Base-by-base conservation (phyloP, 2,329 filamentous ascomycete species). In the Cladorrhinum sp. region DNA sequence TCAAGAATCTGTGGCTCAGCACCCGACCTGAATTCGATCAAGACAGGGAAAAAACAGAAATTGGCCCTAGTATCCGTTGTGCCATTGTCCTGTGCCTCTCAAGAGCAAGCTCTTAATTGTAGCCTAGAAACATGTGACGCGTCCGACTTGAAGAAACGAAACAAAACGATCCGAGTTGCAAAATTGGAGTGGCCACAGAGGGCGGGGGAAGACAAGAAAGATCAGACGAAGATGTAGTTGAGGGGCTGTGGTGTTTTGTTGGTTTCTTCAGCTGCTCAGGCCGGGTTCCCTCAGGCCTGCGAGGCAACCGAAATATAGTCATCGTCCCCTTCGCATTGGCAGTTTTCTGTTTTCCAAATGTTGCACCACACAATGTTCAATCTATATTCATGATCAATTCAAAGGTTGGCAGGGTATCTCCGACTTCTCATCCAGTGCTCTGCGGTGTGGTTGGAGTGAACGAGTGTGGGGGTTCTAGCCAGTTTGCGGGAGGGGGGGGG, bases 201-300 rank as follows among this genome's bases (percentile, higher is more conserved):
- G 32, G 4, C 22, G 20, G 52, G 24, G 27, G 27, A 54, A 54
- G 29, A 54, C 3, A 36, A 32, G 16, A 32, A 54, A 50, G 20
- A 50, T 50, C 49, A 50, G 49, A 50, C 25, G 49, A 50, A 56
- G 24, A 24, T 25, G 48, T 18, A 18, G 38, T 22, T 23, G 13
- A 29, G 53, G 23, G 53, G 53, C 53, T 56, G 53, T 29, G 53
- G 32, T 56, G 53, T 56, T 45, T 29, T 48, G 53, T 56, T 56
- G 53, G 53, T 49, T 49, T 25, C 41, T 54, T 50, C 24, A 50
- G 55, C 23, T 38, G 32, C 29, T 58, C 25, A 16, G 48, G 56
- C 29, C 36, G 45, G 60, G 60, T 53, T 60, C 50, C 61, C 61
- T 63, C 59, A 58, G 57, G 61, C 61, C 57, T 48, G 41, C 41